Conservation (phyloP, 108 stramenopile species). For the Cylindrotheca fusiformis region DNA sequence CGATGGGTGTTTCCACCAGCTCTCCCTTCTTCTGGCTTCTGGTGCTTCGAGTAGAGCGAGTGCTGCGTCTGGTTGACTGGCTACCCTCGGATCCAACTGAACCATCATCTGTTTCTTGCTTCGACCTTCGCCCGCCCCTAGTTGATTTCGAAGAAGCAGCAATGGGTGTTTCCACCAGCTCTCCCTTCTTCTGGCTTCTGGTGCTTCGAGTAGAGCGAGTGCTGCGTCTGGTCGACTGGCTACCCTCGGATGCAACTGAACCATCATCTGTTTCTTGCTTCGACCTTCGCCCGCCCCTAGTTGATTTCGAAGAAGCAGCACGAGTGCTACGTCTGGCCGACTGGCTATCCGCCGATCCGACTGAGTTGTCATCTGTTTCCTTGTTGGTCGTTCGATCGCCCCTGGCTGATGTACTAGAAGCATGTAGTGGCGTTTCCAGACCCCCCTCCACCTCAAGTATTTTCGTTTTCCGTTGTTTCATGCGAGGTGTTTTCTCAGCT, state of each 20-base stretch:
- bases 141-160: not conserved
- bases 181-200: not conserved
- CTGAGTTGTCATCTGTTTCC: no score
- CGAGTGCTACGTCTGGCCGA: no score
- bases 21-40: constrained; percentile 1
- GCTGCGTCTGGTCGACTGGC: not conserved
- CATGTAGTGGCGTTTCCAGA: no score
- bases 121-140: not conserved
- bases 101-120: not conserved
- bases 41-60: not conserved
- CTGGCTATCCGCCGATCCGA: no score
- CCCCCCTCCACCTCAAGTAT: no score
- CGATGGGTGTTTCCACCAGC: no score
- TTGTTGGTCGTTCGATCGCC: no score
- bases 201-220: not conserved
- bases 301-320: not conserved
- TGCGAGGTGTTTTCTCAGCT: no score
- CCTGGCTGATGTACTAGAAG: no score
- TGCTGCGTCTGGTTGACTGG: not conserved
- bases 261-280: not conserved
- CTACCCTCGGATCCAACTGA: not conserved
- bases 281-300: not conserved
- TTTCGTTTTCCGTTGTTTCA: no score
- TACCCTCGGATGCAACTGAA: not conserved
- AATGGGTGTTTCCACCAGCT: no score